Percentiles rank a stretch among this genome's conserved stretches.
Evolutionary conservation across 345 rosid species (phyloP).

Genomic region (Ailanthus altissimus): DNA sequence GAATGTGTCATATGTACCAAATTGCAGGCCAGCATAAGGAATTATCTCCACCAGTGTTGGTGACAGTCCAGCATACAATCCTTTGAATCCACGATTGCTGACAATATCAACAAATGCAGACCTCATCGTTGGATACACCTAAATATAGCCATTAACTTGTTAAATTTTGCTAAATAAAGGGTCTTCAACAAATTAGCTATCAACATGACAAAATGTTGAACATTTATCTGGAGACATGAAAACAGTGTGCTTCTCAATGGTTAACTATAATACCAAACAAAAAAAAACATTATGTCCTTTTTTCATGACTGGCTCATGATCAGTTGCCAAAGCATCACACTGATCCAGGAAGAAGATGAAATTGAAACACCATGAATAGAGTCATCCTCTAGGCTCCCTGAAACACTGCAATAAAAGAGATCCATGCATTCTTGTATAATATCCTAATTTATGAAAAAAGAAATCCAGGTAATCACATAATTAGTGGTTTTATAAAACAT

Average conservation of each 20-base stretch:
- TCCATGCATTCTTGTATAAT: not conserved
- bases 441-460: not conserved
- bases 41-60: constrained; percentile 92
- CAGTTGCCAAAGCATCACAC: not conserved
- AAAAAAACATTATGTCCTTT: not conserved
- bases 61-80: constrained; percentile 88
- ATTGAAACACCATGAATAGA: not conserved
- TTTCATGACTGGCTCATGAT: not conserved
- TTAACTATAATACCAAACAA: not conserved
- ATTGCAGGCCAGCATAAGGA: constrained; percentile 98
- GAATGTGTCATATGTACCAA: constrained; percentile 91
- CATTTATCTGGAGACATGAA: not conserved
- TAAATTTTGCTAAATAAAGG: not conserved
- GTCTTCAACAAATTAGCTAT: constrained; percentile 12
- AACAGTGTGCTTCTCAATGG: not conserved
- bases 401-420: not conserved
- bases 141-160: constrained; percentile 24
- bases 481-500: not conserved
- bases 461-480: not conserved
- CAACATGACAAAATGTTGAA: not conserved
- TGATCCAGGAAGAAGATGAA: not conserved
- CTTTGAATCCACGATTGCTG: constrained; percentile 71
- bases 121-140: constrained; percentile 98
- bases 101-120: constrained; percentile 80
- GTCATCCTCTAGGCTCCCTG: not conserved